Evolutionary conservation across 331 rosid species (phyloP).

Genomic region (Quercus phellos): DNA sequence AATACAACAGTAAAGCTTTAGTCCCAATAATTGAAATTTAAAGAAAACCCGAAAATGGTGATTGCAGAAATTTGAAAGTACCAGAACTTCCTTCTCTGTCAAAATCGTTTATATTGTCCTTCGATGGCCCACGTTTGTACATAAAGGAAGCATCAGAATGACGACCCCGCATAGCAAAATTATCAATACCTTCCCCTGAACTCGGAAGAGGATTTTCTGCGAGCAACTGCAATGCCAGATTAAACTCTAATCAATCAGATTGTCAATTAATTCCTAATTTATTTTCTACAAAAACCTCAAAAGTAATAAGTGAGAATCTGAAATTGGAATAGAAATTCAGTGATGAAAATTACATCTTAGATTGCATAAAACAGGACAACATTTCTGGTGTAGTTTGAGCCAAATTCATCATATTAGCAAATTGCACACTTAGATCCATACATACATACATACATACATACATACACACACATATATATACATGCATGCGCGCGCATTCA

Average conservation of each 20-base stretch:
- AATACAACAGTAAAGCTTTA: not conserved
- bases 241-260: constrained; percentile 1
- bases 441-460: not conserved
- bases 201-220: constrained; percentile 12
- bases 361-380: constrained; percentile 20
- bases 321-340: not conserved
- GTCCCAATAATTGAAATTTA: not conserved
- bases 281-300: not conserved
- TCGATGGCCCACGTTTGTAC: constrained; percentile 49
- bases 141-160: constrained; percentile 23
- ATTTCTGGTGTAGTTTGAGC: not conserved
- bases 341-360: constrained; percentile 6
- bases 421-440: not conserved
- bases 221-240: constrained; percentile 28
- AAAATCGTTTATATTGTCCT: constrained; percentile 27
- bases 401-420: not conserved
- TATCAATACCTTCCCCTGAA: constrained; percentile 27
- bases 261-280: not conserved
- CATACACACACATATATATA: not conserved
- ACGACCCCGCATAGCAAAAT: constrained; percentile 66
- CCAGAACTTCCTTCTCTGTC: constrained; percentile 55
- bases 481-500: not conserved
- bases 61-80: constrained; percentile 18
- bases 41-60: not conserved
- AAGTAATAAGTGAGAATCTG: not conserved